phyloP scores from a whole-genome alignment of 2,329 filamentous ascomycete genomes.

The Monosporascus cannonballus region DNA sequence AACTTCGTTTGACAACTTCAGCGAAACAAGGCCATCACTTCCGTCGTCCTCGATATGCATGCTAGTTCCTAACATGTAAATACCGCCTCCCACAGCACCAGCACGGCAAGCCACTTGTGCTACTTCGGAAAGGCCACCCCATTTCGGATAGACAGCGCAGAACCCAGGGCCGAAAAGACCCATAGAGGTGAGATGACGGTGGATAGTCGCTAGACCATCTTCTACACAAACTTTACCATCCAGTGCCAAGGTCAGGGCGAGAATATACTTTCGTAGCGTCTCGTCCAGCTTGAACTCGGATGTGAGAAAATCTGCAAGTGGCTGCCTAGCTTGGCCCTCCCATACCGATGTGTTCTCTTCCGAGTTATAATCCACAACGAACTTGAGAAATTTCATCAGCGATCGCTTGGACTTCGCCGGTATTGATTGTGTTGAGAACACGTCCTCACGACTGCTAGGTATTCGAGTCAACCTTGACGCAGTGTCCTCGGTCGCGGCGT shows the following conservation, averaged over 20 bases:
- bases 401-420: conserved; percentile 75
- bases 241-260: conserved; percentile 69
- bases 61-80: conserved; percentile 78
- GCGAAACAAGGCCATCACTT: conserved; percentile 27
- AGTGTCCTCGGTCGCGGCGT: conserved; percentile 20
- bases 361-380: conserved; percentile 68
- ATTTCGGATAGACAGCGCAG: conserved; percentile 84
- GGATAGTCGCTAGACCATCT: conserved; percentile 66
- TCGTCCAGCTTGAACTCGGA: conserved; percentile 61
- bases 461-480: conserved; percentile 56
- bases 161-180: conserved; percentile 86
- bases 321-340: conserved; percentile 47
- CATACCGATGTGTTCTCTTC: conserved; percentile 49
- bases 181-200: conserved; percentile 78
- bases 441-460: conserved; percentile 84
- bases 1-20: conserved; percentile 52
- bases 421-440: conserved; percentile 74
- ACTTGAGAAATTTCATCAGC: conserved; percentile 91
- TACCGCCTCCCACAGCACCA: conserved; percentile 80
- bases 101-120: conserved; percentile 88
- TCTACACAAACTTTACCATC: conserved; percentile 53
- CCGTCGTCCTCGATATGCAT: conserved; percentile 35
- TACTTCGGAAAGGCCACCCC: conserved; percentile 84
- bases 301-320: conserved; percentile 54
- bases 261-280: conserved; percentile 56